These are phyloP conservation scores for Kockiozyma suomiensis DNA, from an alignment of 805 yeast species.

Conservation along the genomic window DNA sequence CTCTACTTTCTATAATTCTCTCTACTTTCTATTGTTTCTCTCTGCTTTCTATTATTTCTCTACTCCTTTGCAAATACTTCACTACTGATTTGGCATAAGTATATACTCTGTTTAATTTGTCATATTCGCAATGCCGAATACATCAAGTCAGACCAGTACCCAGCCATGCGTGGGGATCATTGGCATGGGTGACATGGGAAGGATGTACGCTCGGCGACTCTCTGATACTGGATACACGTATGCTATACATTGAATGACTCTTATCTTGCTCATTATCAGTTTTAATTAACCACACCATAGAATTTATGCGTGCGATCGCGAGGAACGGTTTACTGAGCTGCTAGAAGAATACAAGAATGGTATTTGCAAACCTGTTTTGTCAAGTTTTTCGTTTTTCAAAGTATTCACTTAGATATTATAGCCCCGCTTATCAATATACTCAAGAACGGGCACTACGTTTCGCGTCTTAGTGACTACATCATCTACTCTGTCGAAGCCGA, in stretches of 20 bases:
- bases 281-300: slow-evolving; percentile 32
- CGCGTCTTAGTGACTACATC: slow-evolving; percentile 77
- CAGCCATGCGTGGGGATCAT: slow-evolving; percentile 72
- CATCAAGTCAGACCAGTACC: not conserved
- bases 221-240: slow-evolving; percentile 78
- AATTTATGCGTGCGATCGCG: slow-evolving; percentile 86
- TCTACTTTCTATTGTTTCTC: no score
- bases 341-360: slow-evolving; percentile 46
- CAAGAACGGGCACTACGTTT: slow-evolving; percentile 80
- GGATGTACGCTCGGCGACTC: slow-evolving; percentile 76
- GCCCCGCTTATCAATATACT: slow-evolving; percentile 52
- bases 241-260: slow-evolving; percentile 33
- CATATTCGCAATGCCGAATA: not conserved
- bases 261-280: not conserved
- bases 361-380: not conserved
- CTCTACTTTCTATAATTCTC: no score
- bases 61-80: no score
- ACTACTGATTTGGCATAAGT: no score
- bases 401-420: not conserved
- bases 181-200: slow-evolving; percentile 97
- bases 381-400: not conserved
- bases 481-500: slow-evolving; percentile 95
- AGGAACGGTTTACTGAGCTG: slow-evolving; percentile 58
- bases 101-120: no score
- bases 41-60: no score